These are phyloP conservation scores for Ramularia endophylla DNA, from an alignment of 2,329 filamentous ascomycete species.

Conservation along the genomic window DNA sequence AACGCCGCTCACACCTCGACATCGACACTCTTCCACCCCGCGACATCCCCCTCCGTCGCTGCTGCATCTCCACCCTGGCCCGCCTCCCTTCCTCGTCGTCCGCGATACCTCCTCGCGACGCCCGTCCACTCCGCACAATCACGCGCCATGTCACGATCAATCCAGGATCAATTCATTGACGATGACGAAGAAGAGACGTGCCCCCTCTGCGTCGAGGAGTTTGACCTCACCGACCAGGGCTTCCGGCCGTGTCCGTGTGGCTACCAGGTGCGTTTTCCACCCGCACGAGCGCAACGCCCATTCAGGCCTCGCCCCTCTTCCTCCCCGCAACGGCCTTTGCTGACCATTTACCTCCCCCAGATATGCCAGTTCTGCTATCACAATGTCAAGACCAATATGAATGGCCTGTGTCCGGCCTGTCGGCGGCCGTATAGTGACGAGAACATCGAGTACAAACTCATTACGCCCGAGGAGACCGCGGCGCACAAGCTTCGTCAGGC, in stretches of 20 bases:
- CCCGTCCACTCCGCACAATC: conserved; percentile 19
- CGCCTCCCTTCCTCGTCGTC: not conserved
- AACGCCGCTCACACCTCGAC: not conserved
- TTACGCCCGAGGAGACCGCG: conserved; percentile 86
- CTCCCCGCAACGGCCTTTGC: too few species aligned
- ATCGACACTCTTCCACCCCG: not conserved
- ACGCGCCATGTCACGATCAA: conserved; percentile 42
- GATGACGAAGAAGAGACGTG: conserved; percentile 56
- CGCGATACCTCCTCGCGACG: conserved; percentile 9
- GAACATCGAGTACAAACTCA: conserved; percentile 93
- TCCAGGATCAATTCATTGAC: conserved; percentile 50
- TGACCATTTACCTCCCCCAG: conserved; percentile 47
- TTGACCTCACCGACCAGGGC: conserved; percentile 94
- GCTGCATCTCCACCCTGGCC: conserved; percentile 7
- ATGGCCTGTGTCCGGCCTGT: conserved; percentile 95
- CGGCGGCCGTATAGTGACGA: conserved; percentile 93
- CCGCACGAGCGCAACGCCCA: not conserved
- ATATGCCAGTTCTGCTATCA: conserved; percentile 99
- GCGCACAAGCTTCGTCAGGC: conserved; percentile 64
- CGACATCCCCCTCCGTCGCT: not conserved
- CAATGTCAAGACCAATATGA: conserved; percentile 98
- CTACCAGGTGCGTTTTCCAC: conserved; percentile 71
- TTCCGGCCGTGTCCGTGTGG: conserved; percentile 96
- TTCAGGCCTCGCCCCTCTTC: not conserved
- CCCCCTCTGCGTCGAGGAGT: conserved; percentile 97